Base-by-base conservation (phyloP, 495 filamentous ascomycete genomes). In the Articulospora tetracladia region DNA sequence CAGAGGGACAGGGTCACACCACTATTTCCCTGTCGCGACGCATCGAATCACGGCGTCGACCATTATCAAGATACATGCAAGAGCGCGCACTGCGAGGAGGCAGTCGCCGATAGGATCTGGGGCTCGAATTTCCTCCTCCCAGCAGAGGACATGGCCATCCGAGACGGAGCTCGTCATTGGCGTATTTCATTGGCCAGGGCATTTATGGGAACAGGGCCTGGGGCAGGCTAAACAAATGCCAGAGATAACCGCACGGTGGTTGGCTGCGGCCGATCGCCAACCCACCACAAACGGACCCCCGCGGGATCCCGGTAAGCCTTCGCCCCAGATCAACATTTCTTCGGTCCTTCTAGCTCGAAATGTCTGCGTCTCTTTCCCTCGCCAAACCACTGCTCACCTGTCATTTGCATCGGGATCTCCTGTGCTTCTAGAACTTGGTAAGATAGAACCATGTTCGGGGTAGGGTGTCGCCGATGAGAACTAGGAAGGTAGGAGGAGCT, bases 321-420 rank as follows among this genome's bases (percentile, higher is more conserved):
- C n/a, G 47, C 47, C 20, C 25, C 47, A 50, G 47, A 13, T 39
- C 17, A 44, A 44, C 4, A 22, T 41, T 57, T 57, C 54, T 57
- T 57, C 36, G 54, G 54, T 46, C 54, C 54, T 57, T 57, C 54
- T 57, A 57, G 54, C 36, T 50, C 47, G 47, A 24, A 22, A 24
- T 8, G 47, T 50, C 10, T 6, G 7, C 4, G 4, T 23, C 6
- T n/a, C 41, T 23, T n/a, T n/a, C 7, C 41, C 41, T 8, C 3
- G 41, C 41, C 41, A 47, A 47, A 47, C 15, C 41, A 50, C 47
- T 25, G 3, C 20, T 27, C 47, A 50, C 25, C 20, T 50, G 22
- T 50, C 23, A 50, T 24, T 50, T 47, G 19, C 4, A 6, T 6
- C 7, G 20, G 17, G 17, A 47, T 47, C 30, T 32, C 30, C 17